Evolutionary conservation across 2,329 filamentous ascomycete species (phyloP), one percentile per base, ranked within the genome.

Genomic region (Cordyceps javanica): DNA sequence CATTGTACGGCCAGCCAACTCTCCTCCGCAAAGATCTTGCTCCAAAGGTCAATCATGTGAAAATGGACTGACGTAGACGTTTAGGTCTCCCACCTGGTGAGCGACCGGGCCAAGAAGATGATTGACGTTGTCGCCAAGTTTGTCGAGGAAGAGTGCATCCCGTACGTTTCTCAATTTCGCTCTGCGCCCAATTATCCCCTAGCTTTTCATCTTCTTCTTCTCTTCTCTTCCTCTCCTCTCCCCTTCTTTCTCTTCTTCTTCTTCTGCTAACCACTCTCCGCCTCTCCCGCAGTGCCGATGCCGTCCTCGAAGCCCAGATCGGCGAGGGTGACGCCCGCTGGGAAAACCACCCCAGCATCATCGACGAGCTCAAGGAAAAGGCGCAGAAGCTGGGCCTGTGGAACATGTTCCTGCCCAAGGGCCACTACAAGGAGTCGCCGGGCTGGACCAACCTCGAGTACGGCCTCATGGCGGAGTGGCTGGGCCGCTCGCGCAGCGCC

Each of bases 321-420:
- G 91, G 91, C 65, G 74, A 86, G 60, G 90, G 89, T 62, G 80
- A 86, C 51, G 75, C 83, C 61, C 85, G 93, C 78, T 97, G 93
- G 88, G 82, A 88, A 63, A 75, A 79, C 39, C 89, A 95, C 70
- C 93, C 94, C 1, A 71, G 80, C 42, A 81, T 97, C 66, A 82
- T 99, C 61, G 94, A 99, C 65, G 87, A 94, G 57, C 82, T 99
- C 66, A 97, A 97, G 82, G 78, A 75, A 63, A 89, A 91, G 72
- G 94, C 93, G 45, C 83, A 81, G 68, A 81, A 88, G 65, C 82
- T 96, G 26, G 94, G 93, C 1, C 80, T 99, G 46, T 99, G 94
- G 94, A 99, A 99, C 76, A 89, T 99, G 87, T 99, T 99, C 80
- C 75, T 99, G 65, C 90, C 94, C 63, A 93, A 89, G 77, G 91